Evolutionary conservation across 352 stramenopile species (phyloP).

Genomic region (Poterioochromonas sp.): DNA sequence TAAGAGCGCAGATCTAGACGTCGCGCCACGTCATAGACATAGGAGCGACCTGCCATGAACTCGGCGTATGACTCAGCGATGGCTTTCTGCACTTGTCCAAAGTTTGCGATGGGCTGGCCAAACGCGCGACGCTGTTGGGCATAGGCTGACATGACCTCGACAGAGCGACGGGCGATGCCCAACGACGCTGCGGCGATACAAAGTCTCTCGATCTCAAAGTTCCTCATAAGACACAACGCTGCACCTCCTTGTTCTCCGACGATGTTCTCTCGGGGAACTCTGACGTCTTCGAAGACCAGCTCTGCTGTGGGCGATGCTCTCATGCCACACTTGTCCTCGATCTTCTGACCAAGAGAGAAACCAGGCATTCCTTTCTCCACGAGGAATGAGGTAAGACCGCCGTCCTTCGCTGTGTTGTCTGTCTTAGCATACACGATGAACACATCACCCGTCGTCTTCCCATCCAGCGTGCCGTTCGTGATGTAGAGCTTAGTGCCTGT

Average conservation of each 20-base stretch:
- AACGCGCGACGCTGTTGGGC: constrained; percentile 86
- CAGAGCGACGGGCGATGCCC: constrained; percentile 85
- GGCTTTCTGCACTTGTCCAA: constrained; percentile 88
- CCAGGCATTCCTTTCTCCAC: constrained; percentile 91
- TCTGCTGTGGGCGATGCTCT: constrained; percentile 88
- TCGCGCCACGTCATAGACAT: constrained; percentile 91
- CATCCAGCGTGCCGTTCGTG: constrained; percentile 94
- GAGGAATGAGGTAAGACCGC: constrained; percentile 84
- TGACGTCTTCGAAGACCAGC: constrained; percentile 95
- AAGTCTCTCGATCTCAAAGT: constrained; percentile 97
- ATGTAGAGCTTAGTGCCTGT: constrained; percentile 97
- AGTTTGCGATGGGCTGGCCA: constrained; percentile 76
- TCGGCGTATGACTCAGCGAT: constrained; percentile 97
- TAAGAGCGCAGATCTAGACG: constrained; percentile 81
- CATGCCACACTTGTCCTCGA: constrained; percentile 95
- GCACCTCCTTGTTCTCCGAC: constrained; percentile 69
- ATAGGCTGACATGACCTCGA: constrained; percentile 94
- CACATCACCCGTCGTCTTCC: constrained; percentile 69
- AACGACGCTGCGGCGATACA: constrained; percentile 86
- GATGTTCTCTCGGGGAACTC: constrained; percentile 74
- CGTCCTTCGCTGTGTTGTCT: constrained; percentile 47
- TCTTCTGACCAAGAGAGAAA: constrained; percentile 91
- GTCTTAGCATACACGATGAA: constrained; percentile 97
- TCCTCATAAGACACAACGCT: constrained; percentile 81
- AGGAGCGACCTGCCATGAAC: constrained; percentile 88